Evolutionary conservation across 208 protist species (phyloP), one percentile per base, ranked within the genome.

Genomic region (Blastocrithidia nonstop): DNA sequence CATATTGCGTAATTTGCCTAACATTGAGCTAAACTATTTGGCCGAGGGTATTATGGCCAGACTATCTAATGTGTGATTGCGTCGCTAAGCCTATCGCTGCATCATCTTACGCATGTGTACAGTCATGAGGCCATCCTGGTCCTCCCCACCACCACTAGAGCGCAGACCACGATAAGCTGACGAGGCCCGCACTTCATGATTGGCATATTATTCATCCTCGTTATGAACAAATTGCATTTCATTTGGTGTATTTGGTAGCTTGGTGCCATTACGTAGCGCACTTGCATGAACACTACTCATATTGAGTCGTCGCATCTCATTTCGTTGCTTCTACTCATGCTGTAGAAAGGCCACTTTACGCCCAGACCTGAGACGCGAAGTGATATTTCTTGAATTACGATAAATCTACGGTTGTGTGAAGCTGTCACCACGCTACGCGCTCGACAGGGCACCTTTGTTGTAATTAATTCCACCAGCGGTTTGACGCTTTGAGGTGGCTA

Each of bases 371-470:
- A 71, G 54, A 19, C 70, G 54, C n/a, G 69, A 67, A 23, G 71
- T 70, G 13, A 80, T 47, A 39, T 61, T 85, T 11, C 47, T 72
- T 20, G 46, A 62, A 47, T 58, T 90, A 6, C 65, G 63, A 54
- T 90, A 90, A 40, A 85, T 73, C 6, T 47, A 39, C 6, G 68
- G 72, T 15, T 90, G 76, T 1, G 81, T 74, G 41, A 86, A 86
- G 25, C 59, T 61, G 53, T 90, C 81, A 7, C 81, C 81, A 19
- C 43, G 51, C 24, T 90, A 76, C 0, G 9, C 16, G 3, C 31
- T n/a, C 3, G 57, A 75, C 0, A 90, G 48, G 0, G 64, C 40
- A 6, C 76, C 76, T 3, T 65, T 59, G 40, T 90, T 86, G 0
- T 66, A 7, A 22, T 79, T 80, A 24, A 81, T 38, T 13, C 71